Evolutionary conservation across 495 filamentous ascomycete genomes (phyloP).

Genomic region (Aspergillus homomorphus): DNA sequence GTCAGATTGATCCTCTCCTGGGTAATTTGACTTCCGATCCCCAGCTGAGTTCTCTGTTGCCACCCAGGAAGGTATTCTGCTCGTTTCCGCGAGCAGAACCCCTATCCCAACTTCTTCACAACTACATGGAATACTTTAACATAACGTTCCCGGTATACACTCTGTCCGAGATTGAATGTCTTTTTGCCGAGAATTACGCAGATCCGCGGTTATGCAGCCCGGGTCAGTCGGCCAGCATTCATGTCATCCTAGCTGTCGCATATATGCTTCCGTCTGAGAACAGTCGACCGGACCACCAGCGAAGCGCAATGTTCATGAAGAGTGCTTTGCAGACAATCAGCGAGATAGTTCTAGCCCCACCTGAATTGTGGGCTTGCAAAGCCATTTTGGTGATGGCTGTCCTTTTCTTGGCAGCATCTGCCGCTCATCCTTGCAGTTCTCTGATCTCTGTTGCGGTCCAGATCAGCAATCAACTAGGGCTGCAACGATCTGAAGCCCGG

Average conservation of each 20-base stretch:
- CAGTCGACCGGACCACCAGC: conserved; percentile 13
- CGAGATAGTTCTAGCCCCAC: conserved; percentile 17
- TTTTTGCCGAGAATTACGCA: conserved; percentile 10
- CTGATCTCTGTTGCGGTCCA: conserved; percentile 19
- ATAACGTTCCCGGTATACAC: conserved; percentile 15
- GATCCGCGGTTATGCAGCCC: conserved; percentile 3
- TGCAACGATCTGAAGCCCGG: not conserved
- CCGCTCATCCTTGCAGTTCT: conserved; percentile 17
- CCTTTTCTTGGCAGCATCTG: conserved; percentile 15
- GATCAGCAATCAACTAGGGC: conserved; percentile 15
- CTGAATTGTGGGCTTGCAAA: conserved; percentile 17
- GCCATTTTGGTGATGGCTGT: conserved; percentile 16
- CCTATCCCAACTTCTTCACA: conserved; percentile 3
- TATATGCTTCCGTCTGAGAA: conserved; percentile 10
- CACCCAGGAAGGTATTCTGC: conserved; percentile 11
- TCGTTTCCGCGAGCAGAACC: not conserved
- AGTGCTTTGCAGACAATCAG: conserved; percentile 15
- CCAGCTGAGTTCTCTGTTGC: not conserved
- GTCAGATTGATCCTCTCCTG: not conserved
- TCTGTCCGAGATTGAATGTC: conserved; percentile 15
- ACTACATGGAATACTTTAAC: conserved; percentile 20
- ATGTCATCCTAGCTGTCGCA: conserved; percentile 17
- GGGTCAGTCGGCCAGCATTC: conserved; percentile 17
- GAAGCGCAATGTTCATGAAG: conserved; percentile 21
- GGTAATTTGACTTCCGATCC: not conserved